Evolutionary conservation across 169 alveolate genomes (phyloP).

Genomic region (Eimeria necatrix): DNA sequence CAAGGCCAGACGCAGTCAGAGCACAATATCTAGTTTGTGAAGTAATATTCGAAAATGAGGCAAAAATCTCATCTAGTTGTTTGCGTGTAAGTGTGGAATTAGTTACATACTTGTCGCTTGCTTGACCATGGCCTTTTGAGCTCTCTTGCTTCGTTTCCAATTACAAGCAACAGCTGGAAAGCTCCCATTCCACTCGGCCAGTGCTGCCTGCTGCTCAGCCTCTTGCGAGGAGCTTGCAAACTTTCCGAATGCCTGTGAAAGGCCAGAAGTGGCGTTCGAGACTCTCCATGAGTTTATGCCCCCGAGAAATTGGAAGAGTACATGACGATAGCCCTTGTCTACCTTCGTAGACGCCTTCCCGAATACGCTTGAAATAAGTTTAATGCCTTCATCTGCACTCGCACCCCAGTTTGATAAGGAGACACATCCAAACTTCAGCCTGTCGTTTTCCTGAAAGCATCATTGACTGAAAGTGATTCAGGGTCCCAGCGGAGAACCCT

Average conservation of each 20-base stretch:
- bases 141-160: slow-evolving; percentile 55
- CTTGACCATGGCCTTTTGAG: slow-evolving; percentile 34
- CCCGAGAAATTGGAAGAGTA: slow-evolving; percentile 23
- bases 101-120: slow-evolving; percentile 45
- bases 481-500: neutral
- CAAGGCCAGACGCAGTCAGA: slow-evolving; percentile 18
- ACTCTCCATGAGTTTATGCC: slow-evolving; percentile 26
- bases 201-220: slow-evolving; percentile 29
- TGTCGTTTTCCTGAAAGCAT: no score
- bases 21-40: neutral
- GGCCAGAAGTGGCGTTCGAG: neutral
- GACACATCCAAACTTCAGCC: no score
- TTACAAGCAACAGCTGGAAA: slow-evolving; percentile 22
- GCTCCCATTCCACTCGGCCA: slow-evolving; percentile 34
- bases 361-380: slow-evolving; percentile 10
- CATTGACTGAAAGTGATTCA: no score
- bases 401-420: neutral
- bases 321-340: slow-evolving; percentile 9
- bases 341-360: slow-evolving; percentile 40
- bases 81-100: neutral
- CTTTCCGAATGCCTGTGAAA: slow-evolving; percentile 32
- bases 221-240: slow-evolving; percentile 17
- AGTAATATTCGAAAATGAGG: neutral
- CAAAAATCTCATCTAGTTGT: neutral
- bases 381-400: slow-evolving; percentile 58